A percentile compares a stretch with the other conserved stretches of the same genome.
Conservation (phyloP, 441 rosid species). For the Omphalea diandra region DNA sequence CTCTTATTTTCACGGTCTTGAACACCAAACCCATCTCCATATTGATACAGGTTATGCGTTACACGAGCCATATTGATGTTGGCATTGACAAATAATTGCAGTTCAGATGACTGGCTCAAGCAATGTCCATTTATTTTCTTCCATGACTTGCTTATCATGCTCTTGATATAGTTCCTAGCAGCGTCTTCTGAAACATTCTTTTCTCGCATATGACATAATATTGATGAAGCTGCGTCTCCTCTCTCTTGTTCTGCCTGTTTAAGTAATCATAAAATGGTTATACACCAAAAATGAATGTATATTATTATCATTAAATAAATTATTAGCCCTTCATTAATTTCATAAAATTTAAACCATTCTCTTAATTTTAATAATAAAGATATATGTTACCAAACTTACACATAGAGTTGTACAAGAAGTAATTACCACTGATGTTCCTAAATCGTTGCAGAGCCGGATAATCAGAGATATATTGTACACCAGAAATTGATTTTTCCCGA, state of each 20-base stretch:
- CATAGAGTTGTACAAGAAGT: too few relatives aligned
- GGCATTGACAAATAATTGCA: constrained; percentile 8
- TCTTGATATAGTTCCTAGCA: constrained; percentile 19
- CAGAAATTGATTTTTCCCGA: constrained; percentile 28
- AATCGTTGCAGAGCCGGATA: constrained; percentile 52
- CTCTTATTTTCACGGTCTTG: constrained; percentile 32
- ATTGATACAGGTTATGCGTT: constrained; percentile 40
- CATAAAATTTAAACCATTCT: too few relatives aligned
- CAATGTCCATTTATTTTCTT: constrained; percentile 23
- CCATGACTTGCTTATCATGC: constrained; percentile 22
- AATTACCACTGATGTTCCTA: constrained; percentile 43
- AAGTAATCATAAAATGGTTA: background rate
- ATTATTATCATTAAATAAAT: too few relatives aligned
- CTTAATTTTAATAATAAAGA: too few relatives aligned
- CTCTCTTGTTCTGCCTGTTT: constrained; percentile 45
- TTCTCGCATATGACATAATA: constrained; percentile 40
- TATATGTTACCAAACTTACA: too few relatives aligned
- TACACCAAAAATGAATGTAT: too few relatives aligned
- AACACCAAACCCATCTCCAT: constrained; percentile 47
- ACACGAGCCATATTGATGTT: constrained; percentile 38
- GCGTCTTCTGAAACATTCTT: constrained; percentile 27
- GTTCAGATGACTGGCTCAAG: background rate
- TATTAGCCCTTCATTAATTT: too few relatives aligned
- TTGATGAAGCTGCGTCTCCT: constrained; percentile 50
- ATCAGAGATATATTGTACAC: constrained; percentile 35